A percentile compares a stretch with the other conserved stretches of the same genome.
phyloP scores from a whole-genome alignment of 345 rosid genomes.

The Luvunga scandens region DNA sequence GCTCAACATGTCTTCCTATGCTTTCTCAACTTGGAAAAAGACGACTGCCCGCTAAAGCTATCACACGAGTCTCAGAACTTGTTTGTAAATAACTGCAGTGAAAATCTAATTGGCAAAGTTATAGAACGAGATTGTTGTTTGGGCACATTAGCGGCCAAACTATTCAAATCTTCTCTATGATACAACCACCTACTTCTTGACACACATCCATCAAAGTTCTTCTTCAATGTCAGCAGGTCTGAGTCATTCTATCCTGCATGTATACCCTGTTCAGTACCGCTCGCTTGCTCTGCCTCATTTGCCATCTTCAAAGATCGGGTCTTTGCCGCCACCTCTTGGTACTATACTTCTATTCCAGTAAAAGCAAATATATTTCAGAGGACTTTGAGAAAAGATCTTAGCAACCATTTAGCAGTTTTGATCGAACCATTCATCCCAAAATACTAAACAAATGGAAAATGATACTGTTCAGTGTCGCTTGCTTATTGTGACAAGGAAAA shows the following conservation, averaged over 20 bases:
- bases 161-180: conserved; percentile 81
- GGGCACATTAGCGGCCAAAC: conserved; percentile 89
- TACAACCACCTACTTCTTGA: conserved; percentile 94
- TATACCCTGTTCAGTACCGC: no score
- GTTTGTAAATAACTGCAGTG: background rate
- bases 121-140: conserved; percentile 44
- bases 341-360: no score
- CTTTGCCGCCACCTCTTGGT: no score
- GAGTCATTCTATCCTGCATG: conserved; percentile 67
- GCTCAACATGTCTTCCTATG: conserved; percentile 95
- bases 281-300: no score
- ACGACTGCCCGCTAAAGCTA: conserved; percentile 47
- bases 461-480: background rate
- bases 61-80: conserved; percentile 5
- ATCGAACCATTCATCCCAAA: no score
- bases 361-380: no score
- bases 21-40: conserved; percentile 94
- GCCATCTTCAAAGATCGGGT: no score
- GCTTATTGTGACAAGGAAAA: background rate
- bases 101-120: background rate
- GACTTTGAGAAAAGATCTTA: no score
- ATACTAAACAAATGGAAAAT: background rate
- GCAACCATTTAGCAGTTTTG: no score
- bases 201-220: conserved; percentile 93
- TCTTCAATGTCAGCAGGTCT: conserved; percentile 91